Conservation (phyloP, 768 basidiomycete species). For the Mycena maculata region DNA sequence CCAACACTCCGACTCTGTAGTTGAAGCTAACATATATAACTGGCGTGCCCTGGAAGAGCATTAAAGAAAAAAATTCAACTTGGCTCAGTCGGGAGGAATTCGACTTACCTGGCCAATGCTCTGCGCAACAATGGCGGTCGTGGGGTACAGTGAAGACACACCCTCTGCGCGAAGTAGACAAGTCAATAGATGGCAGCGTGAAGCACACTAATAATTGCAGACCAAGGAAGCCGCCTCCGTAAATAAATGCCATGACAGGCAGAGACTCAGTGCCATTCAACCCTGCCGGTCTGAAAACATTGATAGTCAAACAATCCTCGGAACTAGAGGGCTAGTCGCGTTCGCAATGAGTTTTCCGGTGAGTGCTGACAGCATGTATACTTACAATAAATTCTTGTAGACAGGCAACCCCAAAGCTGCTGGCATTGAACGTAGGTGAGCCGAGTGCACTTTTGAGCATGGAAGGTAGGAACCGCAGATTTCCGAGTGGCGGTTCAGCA, state of each 20-base stretch:
- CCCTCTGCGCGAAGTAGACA: slow-evolving; percentile 24
- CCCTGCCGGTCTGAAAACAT: slow-evolving; percentile 56
- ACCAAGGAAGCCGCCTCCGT: slow-evolving; percentile 37
- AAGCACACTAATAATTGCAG: not conserved
- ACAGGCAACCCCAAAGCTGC: slow-evolving; percentile 42
- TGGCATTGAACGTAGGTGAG: slow-evolving; percentile 42
- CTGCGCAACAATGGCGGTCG: slow-evolving; percentile 39
- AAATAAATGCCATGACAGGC: slow-evolving; percentile 33
- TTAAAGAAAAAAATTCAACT: not conserved
- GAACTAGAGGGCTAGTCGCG: slow-evolving; percentile 35
- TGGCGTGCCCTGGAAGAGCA: slow-evolving; percentile 43
- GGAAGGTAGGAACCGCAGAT: slow-evolving; percentile 45
- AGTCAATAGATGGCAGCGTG: not conserved
- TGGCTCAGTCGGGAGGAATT: slow-evolving; percentile 31
- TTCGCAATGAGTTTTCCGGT: not conserved
- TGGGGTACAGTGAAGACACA: slow-evolving; percentile 44
- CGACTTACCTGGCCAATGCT: slow-evolving; percentile 38
- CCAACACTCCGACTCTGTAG: slow-evolving; percentile 60
- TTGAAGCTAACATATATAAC: slow-evolving; percentile 60
- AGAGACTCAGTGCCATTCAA: slow-evolving; percentile 14
- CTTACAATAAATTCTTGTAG: slow-evolving; percentile 37
- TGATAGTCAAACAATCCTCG: slow-evolving; percentile 63
- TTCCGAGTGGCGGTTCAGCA: slow-evolving; percentile 45
- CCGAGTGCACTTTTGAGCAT: slow-evolving; percentile 33
- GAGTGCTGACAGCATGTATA: not conserved